Conservation (phyloP, 495 filamentous ascomycete genomes). For the Aspergillus homomorphus region DNA sequence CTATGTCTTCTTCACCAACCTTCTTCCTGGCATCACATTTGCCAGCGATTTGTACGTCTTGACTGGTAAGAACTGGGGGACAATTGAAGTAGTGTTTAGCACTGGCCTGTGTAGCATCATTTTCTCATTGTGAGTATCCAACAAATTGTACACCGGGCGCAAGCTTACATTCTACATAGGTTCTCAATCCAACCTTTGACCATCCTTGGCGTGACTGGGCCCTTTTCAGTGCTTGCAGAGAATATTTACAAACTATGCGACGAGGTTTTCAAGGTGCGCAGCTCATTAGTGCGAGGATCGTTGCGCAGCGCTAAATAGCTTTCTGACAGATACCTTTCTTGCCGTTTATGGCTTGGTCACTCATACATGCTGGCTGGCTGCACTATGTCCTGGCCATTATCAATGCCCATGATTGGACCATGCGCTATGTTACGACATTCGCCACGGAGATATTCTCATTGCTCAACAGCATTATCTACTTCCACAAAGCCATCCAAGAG, state of each 20-base stretch:
- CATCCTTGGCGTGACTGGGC: slow-evolving; percentile 69
- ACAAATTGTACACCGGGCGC: not conserved
- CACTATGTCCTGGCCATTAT: slow-evolving; percentile 66
- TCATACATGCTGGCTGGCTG: slow-evolving; percentile 69
- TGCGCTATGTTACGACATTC: slow-evolving; percentile 73
- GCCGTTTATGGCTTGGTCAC: slow-evolving; percentile 71
- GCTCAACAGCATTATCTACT: slow-evolving; percentile 71
- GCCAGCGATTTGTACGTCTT: slow-evolving; percentile 65
- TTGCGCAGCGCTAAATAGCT: not conserved
- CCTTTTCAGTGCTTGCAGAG: slow-evolving; percentile 70
- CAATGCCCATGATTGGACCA: slow-evolving; percentile 75
- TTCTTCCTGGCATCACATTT: slow-evolving; percentile 72
- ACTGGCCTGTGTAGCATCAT: slow-evolving; percentile 54
- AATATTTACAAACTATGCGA: slow-evolving; percentile 62
- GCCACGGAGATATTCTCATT: slow-evolving; percentile 69
- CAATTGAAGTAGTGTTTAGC: slow-evolving; percentile 70
- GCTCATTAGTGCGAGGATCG: not conserved
- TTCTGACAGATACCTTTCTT: slow-evolving; percentile 57
- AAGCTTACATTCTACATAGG: slow-evolving; percentile 25
- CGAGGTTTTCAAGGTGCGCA: slow-evolving; percentile 51
- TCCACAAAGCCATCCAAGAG: slow-evolving; percentile 71
- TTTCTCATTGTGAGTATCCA: not conserved
- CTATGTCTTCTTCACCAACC: slow-evolving; percentile 74
- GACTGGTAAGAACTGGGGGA: slow-evolving; percentile 65
- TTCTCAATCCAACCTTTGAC: slow-evolving; percentile 69